Evolutionary conservation across 2,329 filamentous ascomycete genomes (phyloP), one percentile per base, ranked within the genome.

Genomic region (Diaporthe caulivora): DNA sequence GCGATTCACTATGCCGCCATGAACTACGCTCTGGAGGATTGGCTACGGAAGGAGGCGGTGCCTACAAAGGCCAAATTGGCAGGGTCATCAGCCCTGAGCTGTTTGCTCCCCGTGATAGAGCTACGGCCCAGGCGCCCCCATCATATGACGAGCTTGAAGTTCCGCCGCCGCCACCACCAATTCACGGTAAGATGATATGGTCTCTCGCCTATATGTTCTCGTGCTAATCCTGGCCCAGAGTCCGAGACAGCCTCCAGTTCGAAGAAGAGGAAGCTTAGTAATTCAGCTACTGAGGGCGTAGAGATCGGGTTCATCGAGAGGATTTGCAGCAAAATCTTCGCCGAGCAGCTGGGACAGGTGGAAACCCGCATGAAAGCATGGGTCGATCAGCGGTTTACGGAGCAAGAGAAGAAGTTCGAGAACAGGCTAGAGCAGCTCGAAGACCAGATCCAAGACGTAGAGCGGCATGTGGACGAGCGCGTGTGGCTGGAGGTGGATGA

Each of bases 81-180:
- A 72, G 55, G 40, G 31, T 74, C 7, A 17, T 74, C 31, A 29
- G 58, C 24, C 10, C 70, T 7, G 40, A 51, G n/a, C 31, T 44
- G 24, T 58, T 70, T 34, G 40, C 53, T 58, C 40, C 53, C 26
- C 54, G 62, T 26, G 24, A 60, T 60, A 51, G 51, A n/a, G 60
- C 18, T 29, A n/a, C 47, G n/a, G 44, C 18, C 24, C 54, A 65
- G 5, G 29, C 24, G 15, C 73, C 64, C 17, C 73, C 70, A 1
- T 74, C 70, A n/a, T 74, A 74, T 15, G 65, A 64, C 7, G 64
- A 74, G 29, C 24, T 72, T 17, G 62, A 67, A 18, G 62, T 31
- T 29, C 55, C 55, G 17, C 73, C 70, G 24, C 70, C 70, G 3
- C 44, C 62, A 1, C 62, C 62, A 37, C 62, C 62, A 26, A 65